These are phyloP conservation scores for Dentipellis fragilis DNA, from an alignment of 768 basidiomycete species.

Conservation along the genomic window DNA sequence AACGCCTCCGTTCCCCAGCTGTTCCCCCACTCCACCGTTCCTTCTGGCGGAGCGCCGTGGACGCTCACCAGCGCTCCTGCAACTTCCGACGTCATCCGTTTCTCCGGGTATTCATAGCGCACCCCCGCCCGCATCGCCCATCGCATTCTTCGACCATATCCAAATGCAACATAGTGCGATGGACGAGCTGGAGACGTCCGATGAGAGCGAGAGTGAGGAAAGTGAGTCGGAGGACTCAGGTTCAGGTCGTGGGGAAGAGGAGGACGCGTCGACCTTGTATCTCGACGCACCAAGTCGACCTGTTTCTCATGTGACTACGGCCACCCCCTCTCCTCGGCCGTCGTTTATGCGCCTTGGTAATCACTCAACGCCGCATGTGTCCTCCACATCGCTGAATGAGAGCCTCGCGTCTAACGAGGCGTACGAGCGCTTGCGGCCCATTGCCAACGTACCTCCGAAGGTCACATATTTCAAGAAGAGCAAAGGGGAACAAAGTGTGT, in stretches of 20 bases:
- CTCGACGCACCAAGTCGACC: constrained; percentile 13
- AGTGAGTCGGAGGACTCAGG: constrained; percentile 26
- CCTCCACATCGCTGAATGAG: constrained; percentile 3
- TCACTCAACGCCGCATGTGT: constrained; percentile 9
- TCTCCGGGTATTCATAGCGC: constrained; percentile 45
- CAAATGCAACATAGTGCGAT: constrained; percentile 62
- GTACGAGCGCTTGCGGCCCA: constrained; percentile 7
- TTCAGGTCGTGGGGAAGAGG: constrained; percentile 8
- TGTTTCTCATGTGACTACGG: constrained; percentile 6
- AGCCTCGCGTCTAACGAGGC: constrained; percentile 2
- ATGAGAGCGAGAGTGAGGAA: not conserved
- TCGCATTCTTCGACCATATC: constrained; percentile 68
- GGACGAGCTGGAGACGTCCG: constrained; percentile 58
- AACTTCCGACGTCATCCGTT: constrained; percentile 35
- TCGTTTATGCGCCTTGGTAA: constrained; percentile 3
- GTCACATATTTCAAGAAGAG: constrained; percentile 11
- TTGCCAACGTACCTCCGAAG: constrained; percentile 7
- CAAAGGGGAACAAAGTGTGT: constrained; percentile 6
- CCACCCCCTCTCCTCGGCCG: constrained; percentile 4
- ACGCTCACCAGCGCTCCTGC: constrained; percentile 24
- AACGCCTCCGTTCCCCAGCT: not conserved
- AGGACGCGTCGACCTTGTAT: constrained; percentile 13
- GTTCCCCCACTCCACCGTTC: not conserved
- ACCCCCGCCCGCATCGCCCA: constrained; percentile 54
- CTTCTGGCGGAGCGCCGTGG: not conserved